Percentiles rank a stretch among this genome's conserved stretches.
phyloP scores from a whole-genome alignment of 2,329 filamentous ascomycete genomes.

The Ascochyta lentis region DNA sequence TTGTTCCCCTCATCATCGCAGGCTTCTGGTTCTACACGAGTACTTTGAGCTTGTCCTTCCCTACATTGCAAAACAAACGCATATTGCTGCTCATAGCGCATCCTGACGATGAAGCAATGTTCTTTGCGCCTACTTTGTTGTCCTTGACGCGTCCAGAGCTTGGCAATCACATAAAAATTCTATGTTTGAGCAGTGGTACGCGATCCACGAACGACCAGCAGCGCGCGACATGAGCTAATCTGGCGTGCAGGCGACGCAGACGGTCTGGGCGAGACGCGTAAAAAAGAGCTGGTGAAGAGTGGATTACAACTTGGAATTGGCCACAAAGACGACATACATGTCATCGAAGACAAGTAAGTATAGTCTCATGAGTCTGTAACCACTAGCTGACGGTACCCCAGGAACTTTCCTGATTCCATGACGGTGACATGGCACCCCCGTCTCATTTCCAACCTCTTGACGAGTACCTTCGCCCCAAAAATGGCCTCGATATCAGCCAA shows the following conservation, averaged over 20 bases:
- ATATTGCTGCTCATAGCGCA: conserved; percentile 94
- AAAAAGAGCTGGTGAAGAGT: conserved; percentile 82
- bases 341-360: conserved; percentile 76
- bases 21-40: conserved; percentile 57
- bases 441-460: conserved; percentile 73
- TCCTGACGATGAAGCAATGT: conserved; percentile 99
- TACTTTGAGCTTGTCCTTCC: conserved; percentile 60
- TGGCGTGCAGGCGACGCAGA: conserved; percentile 73
- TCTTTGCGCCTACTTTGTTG: conserved; percentile 89
- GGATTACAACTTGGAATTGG: conserved; percentile 77
- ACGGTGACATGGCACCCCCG: conserved; percentile 74
- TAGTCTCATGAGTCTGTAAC: neutral
- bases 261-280: conserved; percentile 81
- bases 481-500: conserved; percentile 54
- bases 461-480: conserved; percentile 75
- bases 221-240: neutral
- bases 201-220: neutral
- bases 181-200: conserved; percentile 86
- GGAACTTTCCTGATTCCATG: conserved; percentile 90
- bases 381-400: conserved; percentile 29
- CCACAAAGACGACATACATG: conserved; percentile 77
- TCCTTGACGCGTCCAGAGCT: conserved; percentile 80
- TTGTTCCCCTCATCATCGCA: conserved; percentile 52
- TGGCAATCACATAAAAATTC: conserved; percentile 90
- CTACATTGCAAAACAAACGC: conserved; percentile 77